Evolutionary conservation across 768 basidiomycete species (phyloP), one percentile per base, ranked within the genome.

Genomic region (Lactarius sanguifluus): DNA sequence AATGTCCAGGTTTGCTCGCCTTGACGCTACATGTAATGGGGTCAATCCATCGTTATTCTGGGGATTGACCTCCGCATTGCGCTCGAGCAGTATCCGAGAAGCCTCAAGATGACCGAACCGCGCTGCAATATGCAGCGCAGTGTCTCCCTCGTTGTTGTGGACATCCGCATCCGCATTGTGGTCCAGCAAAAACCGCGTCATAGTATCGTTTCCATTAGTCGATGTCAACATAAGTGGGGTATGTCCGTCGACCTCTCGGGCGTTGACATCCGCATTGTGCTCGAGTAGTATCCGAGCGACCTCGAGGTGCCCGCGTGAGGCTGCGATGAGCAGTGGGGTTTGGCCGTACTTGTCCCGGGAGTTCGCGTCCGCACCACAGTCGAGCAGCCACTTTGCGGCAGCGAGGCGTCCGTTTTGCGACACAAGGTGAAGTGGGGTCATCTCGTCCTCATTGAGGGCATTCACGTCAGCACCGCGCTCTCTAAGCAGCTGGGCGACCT

Each of bases 121-220:
- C 13, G 23, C 23, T 23, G 47, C 47, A 0, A 5, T 0, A 15
- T 50, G 47, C 1, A 50, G 47, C 13, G 13, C 10, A 15, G 47
- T 13, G 4, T 25, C 5, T 23, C 23, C 12, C 1, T 2, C 0
- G n/a, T 15, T 25, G 47, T 13, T 4, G 1, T 1, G 1, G 5
- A 15, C 23, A 13, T 50, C 0, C 5, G 12, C 5, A 50, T 50
- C 47, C 3, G 47, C 47, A 15, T 25, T 25, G 23, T 50, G n/a
- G 47, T 25, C 23, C 9, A 50, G 47, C 47, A 50, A 25, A 13
- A 13, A 6, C 23, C 47, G 23, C 5, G n/a, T n/a, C n/a, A 12
- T 23, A 25, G 25, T 23, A 1, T 23, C 47, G 8, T 47, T 3
- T 47, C 23, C n/a, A 12, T 5, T 13, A 0, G 1, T 0, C 45